phyloP scores from a whole-genome alignment of 257 asterid genomes.

The Lavandula angustifolia region DNA sequence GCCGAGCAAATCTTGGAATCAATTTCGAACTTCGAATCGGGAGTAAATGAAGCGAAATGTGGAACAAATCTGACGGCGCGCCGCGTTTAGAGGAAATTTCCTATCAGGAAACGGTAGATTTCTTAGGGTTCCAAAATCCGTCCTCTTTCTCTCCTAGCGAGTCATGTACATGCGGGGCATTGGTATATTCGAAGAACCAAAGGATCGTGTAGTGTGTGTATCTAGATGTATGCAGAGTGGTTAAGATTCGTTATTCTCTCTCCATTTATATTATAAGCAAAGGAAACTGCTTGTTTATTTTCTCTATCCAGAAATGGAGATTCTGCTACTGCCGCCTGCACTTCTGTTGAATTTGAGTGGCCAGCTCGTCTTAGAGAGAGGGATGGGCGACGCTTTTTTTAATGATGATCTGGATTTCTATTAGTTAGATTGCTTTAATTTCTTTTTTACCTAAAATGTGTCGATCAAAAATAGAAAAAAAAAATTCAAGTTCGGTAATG shows the following conservation, averaged over 20 bases:
- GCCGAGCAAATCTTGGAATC: constrained; percentile 19
- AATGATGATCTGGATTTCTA: constrained; percentile 24
- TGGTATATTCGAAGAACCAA: constrained; percentile 18
- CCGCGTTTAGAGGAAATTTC: constrained; percentile 22
- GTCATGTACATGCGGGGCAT: constrained; percentile 24
- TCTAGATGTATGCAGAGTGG: constrained; percentile 12
- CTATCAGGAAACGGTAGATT: constrained; percentile 31
- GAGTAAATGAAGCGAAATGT: constrained; percentile 32
- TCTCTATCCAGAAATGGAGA: constrained; percentile 26
- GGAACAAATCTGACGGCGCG: constrained; percentile 30
- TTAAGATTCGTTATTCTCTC: constrained; percentile 11
- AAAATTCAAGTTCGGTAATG: no score
- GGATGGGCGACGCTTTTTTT: constrained; percentile 3
- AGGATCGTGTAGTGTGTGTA: background rate
- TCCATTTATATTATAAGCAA: constrained; percentile 20
- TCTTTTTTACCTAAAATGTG: background rate
- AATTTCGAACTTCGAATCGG: constrained; percentile 22
- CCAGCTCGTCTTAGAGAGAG: constrained; percentile 39
- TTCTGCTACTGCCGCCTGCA: constrained; percentile 29
- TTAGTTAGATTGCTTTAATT: background rate
- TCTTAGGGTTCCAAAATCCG: constrained; percentile 41
- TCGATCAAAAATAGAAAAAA: background rate
- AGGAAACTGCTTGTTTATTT: background rate
- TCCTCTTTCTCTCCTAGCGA: constrained; percentile 11
- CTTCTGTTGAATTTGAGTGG: constrained; percentile 40